A percentile compares a stretch with the other conserved stretches of the same genome.
Conservation (phyloP, 306 rosid genomes). For the Echinosophora koreensis region DNA sequence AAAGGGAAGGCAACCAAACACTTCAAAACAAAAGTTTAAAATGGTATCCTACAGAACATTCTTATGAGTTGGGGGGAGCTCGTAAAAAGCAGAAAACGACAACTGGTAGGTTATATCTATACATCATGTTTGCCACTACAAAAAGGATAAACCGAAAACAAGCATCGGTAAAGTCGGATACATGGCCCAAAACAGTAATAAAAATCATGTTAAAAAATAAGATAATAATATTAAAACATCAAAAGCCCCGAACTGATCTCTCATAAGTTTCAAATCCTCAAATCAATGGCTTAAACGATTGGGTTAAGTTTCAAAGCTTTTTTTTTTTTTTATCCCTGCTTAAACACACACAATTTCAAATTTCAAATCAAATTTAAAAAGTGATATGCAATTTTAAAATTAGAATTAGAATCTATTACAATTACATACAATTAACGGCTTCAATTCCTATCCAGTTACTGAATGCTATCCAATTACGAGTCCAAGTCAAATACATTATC, state of each 20-base stretch:
- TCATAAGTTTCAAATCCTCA: constrained; percentile 16
- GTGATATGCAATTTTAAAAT: not conserved
- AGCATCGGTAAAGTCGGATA: not conserved
- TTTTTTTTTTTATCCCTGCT: not conserved
- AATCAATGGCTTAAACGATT: not conserved
- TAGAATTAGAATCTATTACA: not conserved
- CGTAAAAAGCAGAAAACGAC: constrained; percentile 39
- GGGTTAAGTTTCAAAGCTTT: constrained; percentile 1
- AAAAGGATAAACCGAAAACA: constrained; percentile 16
- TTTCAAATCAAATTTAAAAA: constrained; percentile 19
- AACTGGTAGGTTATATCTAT: constrained; percentile 34
- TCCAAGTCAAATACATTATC: too few species aligned
- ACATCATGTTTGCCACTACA: constrained; percentile 43
- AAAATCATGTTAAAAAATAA: not conserved
- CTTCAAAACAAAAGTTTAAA: constrained; percentile 7
- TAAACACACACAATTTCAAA: not conserved
- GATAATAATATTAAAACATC: not conserved
- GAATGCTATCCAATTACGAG: too few species aligned
- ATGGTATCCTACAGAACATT: constrained; percentile 33
- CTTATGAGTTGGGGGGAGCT: constrained; percentile 35
- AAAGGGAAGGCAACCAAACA: constrained; percentile 17
- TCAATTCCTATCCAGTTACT: too few species aligned
- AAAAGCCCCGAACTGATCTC: not conserved
- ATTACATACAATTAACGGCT: not conserved
- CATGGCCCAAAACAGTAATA: not conserved